A percentile compares a stretch with the other conserved stretches of the same genome.
These are phyloP conservation scores for Erucastrum elatum DNA, from an alignment of 345 rosid genomes.

Conservation along the genomic window DNA sequence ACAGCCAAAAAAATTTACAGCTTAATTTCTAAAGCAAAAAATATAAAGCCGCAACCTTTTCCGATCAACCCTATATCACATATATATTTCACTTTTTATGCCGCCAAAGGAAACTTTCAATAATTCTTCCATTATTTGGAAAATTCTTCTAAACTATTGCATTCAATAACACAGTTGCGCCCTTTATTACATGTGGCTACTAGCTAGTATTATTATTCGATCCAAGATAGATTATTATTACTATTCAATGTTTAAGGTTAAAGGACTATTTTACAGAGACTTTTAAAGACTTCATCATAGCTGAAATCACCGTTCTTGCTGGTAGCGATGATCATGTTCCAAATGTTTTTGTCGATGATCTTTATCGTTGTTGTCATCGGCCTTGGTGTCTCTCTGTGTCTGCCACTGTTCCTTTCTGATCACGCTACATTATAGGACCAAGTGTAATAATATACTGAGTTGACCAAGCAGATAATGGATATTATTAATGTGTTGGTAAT, in stretches of 20 bases:
- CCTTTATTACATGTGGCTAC: background rate
- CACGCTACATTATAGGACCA: background rate
- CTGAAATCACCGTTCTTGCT: background rate
- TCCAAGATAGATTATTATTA: background rate
- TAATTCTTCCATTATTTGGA: background rate
- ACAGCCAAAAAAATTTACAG: too few species aligned
- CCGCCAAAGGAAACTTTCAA: background rate
- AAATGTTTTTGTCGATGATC: background rate
- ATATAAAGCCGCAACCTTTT: too few species aligned
- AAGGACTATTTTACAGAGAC: background rate
- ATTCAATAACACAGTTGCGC: background rate
- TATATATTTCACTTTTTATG: background rate
- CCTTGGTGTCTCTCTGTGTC: background rate
- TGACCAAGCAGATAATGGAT: constrained; percentile 12
- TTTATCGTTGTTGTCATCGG: background rate
- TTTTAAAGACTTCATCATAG: background rate
- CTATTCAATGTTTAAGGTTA: too few species aligned
- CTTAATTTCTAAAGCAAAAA: too few species aligned
- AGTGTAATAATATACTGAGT: constrained; percentile 1
- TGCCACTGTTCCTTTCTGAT: background rate
- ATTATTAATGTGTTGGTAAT: constrained; percentile 21
- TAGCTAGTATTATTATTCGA: background rate
- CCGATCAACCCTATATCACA: too few species aligned
- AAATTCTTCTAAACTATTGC: background rate
- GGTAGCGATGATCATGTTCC: background rate